phyloP scores from a whole-genome alignment of 441 rosid species.

The Flueggea neowawraea region DNA sequence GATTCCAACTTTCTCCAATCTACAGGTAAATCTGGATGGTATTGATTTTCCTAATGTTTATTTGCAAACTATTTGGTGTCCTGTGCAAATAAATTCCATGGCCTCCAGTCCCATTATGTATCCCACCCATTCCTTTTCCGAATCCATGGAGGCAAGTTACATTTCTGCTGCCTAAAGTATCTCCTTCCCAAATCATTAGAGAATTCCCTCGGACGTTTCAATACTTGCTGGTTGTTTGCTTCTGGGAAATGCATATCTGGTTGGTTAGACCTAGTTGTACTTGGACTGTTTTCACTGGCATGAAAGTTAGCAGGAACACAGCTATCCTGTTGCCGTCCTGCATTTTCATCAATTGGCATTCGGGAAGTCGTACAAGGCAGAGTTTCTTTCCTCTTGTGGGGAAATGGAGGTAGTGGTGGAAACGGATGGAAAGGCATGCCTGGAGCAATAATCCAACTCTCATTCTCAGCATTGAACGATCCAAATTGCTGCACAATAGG shows the following conservation, averaged over 20 bases:
- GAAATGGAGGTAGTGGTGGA: slow-evolving; percentile 78
- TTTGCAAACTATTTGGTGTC: slow-evolving; percentile 23
- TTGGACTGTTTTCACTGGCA: slow-evolving; percentile 26
- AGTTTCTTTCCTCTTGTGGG: slow-evolving; percentile 36
- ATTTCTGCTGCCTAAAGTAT: slow-evolving; percentile 81
- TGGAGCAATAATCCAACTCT: slow-evolving; percentile 72
- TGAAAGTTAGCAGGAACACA: slow-evolving; percentile 18
- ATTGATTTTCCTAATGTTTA: slow-evolving; percentile 32
- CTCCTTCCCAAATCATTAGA: slow-evolving; percentile 60
- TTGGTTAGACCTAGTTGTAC: slow-evolving; percentile 27
- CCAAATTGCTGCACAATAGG: slow-evolving; percentile 58
- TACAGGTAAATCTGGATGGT: slow-evolving; percentile 30
- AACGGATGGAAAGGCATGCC: slow-evolving; percentile 88
- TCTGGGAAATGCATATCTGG: slow-evolving; percentile 25
- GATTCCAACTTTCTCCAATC: slow-evolving; percentile 35
- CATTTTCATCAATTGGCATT: slow-evolving; percentile 9
- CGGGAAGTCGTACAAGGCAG: slow-evolving; percentile 18
- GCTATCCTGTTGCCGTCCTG: slow-evolving; percentile 21
- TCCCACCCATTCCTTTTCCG: slow-evolving; percentile 42
- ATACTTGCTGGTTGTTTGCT: slow-evolving; percentile 27
- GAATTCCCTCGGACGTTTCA: slow-evolving; percentile 47
- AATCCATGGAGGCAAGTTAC: slow-evolving; percentile 39
- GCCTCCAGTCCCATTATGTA: slow-evolving; percentile 25
- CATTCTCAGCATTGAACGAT: slow-evolving; percentile 41
- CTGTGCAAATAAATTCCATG: slow-evolving; percentile 25